Base-by-base conservation (phyloP, 2,329 filamentous ascomycete genomes). In the Diaporthe longicolla region DNA sequence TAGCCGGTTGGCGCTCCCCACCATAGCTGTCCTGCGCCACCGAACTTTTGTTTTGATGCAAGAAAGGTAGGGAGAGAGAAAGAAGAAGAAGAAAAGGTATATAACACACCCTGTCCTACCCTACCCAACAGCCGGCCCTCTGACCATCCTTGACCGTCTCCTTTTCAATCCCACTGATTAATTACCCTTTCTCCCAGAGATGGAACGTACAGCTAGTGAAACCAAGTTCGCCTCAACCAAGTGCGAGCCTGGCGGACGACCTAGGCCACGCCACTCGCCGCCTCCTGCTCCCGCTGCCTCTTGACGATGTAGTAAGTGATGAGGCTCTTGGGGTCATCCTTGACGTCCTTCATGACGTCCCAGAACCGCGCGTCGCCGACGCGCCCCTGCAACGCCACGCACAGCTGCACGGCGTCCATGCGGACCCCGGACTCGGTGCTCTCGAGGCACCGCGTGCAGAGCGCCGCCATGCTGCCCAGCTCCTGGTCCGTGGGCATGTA, bases 281-380 rank as follows among this genome's bases (percentile, higher is more conserved):
- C 66, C 29, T 73, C 77, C 32, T 40, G 40, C 82, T 93, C 91
- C 70, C 90, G 85, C 82, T 93, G 90, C 80, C 88, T 87, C 86
- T 92, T 92, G 54, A 93, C 93, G 79, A 95, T 92, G 82, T 95
- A 95, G 81, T 95, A 95, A 13, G 93, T 95, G 78, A 95, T 91
- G 75, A 95, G 82, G 77, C 92, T 95, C 85, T 94, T 90, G 29
- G 93, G 90, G 77, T 94, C 93, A 77, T 95, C 93, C 79, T 90
- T 89, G 43, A 93, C 87, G 13, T 85, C 88, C 73, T 87, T 89
- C 78, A 95, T 86, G 32, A 88, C 87, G 45, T 88, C 88, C 93
- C 93, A 96, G 80, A 95, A 95, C 40, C 79, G 79, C 13, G 79
- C 82, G 71, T 92, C 90, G 17, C 91, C 90, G 11, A 93, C 86